Percentiles rank a stretch among this genome's conserved stretches.
Conservation (phyloP, 306 rosid genomes). For the Astragalus membranaceus region DNA sequence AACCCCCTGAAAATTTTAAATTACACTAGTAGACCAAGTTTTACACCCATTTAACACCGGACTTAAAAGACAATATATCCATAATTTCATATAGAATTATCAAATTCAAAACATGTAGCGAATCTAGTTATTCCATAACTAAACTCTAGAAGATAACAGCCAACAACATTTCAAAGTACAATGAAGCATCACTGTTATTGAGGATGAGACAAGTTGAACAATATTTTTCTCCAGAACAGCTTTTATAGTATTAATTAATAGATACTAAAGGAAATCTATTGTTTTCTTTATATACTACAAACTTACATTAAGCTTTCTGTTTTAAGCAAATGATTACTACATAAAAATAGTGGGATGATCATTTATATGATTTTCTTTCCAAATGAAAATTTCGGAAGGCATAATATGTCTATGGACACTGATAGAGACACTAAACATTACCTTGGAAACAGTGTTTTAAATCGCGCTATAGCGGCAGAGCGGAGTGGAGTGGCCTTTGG, state of each 20-base stretch:
- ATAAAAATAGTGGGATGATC: not conserved
- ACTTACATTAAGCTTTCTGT: not conserved
- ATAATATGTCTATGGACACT: not conserved
- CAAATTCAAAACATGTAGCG: not conserved
- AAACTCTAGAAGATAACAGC: not conserved
- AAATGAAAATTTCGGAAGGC: not conserved
- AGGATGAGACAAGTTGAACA: not conserved
- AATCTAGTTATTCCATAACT: not conserved
- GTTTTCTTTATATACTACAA: not conserved
- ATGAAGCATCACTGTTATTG: not conserved
- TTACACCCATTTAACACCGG: too few species aligned
- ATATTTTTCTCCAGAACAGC: not conserved
- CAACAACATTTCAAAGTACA: not conserved
- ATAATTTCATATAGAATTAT: not conserved
- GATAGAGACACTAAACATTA: slow-evolving; percentile 9
- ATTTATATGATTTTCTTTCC: not conserved
- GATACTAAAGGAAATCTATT: not conserved
- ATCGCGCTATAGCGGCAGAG: too few species aligned
- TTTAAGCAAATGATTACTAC: not conserved
- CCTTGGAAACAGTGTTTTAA: too few species aligned
- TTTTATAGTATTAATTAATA: not conserved
- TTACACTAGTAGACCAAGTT: too few species aligned
- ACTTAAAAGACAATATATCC: not conserved
- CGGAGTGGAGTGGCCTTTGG: too few species aligned
- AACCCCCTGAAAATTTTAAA: too few species aligned